Percentiles rank a stretch among this genome's conserved stretches.
Conservation (phyloP, 345 rosid species). For the Populus nigra region DNA sequence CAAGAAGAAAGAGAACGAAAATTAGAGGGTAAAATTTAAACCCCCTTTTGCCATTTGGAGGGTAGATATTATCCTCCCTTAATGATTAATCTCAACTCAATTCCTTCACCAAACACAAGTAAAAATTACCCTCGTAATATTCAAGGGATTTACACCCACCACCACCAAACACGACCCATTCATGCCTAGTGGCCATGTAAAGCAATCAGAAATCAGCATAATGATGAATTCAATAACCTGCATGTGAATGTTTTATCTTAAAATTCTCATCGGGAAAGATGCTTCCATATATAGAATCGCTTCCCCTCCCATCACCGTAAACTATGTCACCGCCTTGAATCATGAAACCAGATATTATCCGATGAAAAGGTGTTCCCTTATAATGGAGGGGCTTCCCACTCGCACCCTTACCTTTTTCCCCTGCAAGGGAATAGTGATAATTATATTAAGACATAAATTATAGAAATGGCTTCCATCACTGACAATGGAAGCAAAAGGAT, state of each 20-base stretch:
- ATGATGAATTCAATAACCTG: conserved; percentile 47
- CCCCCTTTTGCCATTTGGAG: no score
- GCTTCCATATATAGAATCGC: conserved; percentile 77
- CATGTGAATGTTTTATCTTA: conserved; percentile 74
- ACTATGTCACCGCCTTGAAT: conserved; percentile 93
- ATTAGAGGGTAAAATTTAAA: no score
- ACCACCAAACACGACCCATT: not conserved
- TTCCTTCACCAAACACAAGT: no score
- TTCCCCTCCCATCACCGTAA: conserved; percentile 72
- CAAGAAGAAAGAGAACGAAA: no score
- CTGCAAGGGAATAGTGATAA: conserved; percentile 30
- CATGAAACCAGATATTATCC: conserved; percentile 88
- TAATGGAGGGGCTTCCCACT: conserved; percentile 65
- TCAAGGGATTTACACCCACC: no score
- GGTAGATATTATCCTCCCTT: no score
- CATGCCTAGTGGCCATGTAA: not conserved
- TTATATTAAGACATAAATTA: not conserved
- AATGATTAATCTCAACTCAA: no score
- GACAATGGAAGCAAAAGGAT: not conserved
- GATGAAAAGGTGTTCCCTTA: conserved; percentile 86
- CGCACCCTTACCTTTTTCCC: conserved; percentile 61
- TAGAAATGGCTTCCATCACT: not conserved
- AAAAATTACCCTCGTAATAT: no score
- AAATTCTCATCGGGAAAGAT: conserved; percentile 87
- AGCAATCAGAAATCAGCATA: conserved; percentile 7